These are phyloP conservation scores for Pseudogymnoascus sp. DNA, from an alignment of 2,329 filamentous ascomycete species.

Conservation along the genomic window DNA sequence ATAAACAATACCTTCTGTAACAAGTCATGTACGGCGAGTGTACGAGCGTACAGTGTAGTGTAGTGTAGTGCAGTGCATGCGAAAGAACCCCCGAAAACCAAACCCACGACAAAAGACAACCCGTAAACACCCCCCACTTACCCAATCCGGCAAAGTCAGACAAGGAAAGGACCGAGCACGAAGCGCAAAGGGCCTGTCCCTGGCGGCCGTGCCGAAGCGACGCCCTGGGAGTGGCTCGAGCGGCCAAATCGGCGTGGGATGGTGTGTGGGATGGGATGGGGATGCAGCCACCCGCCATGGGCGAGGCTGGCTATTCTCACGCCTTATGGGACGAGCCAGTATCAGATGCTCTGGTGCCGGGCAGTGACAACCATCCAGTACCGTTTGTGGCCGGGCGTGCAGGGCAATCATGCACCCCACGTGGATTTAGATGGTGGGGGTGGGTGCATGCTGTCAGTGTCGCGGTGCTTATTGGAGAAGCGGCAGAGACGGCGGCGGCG, in stretches of 20 bases:
- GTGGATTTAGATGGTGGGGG: slow-evolving; percentile 1
- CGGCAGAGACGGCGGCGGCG: not conserved
- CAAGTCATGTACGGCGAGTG: not conserved
- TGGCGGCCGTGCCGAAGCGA: not conserved
- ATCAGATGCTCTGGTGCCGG: not conserved
- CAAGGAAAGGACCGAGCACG: not conserved
- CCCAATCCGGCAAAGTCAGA: not conserved
- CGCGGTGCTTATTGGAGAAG: not conserved
- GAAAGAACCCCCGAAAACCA: too few relatives aligned
- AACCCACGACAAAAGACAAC: not conserved
- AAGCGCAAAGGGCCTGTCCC: not conserved
- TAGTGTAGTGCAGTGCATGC: too few relatives aligned
- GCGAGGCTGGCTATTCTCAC: not conserved
- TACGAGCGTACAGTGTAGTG: too few relatives aligned
- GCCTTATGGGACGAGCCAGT: not conserved
- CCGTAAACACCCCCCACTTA: not conserved
- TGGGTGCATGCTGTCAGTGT: slow-evolving; percentile 4
- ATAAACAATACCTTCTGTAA: not conserved
- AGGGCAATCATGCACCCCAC: slow-evolving; percentile 1
- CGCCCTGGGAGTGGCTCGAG: not conserved
- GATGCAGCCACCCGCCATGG: not conserved
- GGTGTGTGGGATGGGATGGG: not conserved
- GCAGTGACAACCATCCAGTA: not conserved
- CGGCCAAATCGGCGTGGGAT: not conserved
- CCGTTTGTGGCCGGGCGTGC: not conserved